These are phyloP conservation scores for Penicillium verhagenii DNA, from an alignment of 495 filamentous ascomycete genomes.

Conservation along the genomic window DNA sequence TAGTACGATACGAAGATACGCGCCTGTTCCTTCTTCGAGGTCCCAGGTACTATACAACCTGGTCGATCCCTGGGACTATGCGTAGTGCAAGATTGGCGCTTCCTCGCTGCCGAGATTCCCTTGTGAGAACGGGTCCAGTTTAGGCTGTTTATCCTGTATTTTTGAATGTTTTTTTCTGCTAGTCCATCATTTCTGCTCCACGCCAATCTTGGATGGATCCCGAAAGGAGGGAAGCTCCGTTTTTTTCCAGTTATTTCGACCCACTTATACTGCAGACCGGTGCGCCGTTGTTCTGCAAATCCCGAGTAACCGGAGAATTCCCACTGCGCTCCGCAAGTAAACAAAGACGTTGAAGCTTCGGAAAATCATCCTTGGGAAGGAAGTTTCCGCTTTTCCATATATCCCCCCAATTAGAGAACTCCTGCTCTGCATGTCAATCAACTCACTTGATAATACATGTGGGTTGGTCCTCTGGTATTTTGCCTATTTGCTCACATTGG, in stretches of 20 bases:
- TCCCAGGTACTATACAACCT: no score
- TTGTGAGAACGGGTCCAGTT: background rate
- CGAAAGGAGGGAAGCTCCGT: slow-evolving; percentile 10
- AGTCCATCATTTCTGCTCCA: slow-evolving; percentile 9
- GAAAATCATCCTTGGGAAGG: background rate
- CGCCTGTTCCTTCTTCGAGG: background rate
- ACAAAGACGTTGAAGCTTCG: background rate
- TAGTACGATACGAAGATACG: slow-evolving; percentile 14
- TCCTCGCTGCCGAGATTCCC: slow-evolving; percentile 19
- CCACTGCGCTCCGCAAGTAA: background rate
- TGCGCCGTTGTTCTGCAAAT: slow-evolving; percentile 3
- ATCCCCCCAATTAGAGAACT: no score
- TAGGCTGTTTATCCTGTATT: background rate
- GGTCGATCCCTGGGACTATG: slow-evolving; percentile 4
- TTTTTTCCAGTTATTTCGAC: slow-evolving; percentile 8
- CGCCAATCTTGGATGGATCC: slow-evolving; percentile 17
- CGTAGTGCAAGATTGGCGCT: slow-evolving; percentile 17
- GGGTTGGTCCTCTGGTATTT: no score
- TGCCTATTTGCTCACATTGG: no score
- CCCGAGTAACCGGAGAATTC: slow-evolving; percentile 15
- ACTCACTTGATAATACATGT: no score
- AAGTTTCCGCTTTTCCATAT: background rate
- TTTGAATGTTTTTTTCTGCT: background rate
- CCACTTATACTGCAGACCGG: slow-evolving; percentile 14
- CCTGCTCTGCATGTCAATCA: no score